Conservation (phyloP, 495 filamentous ascomycete genomes). For the Lophiotrema nucula region DNA sequence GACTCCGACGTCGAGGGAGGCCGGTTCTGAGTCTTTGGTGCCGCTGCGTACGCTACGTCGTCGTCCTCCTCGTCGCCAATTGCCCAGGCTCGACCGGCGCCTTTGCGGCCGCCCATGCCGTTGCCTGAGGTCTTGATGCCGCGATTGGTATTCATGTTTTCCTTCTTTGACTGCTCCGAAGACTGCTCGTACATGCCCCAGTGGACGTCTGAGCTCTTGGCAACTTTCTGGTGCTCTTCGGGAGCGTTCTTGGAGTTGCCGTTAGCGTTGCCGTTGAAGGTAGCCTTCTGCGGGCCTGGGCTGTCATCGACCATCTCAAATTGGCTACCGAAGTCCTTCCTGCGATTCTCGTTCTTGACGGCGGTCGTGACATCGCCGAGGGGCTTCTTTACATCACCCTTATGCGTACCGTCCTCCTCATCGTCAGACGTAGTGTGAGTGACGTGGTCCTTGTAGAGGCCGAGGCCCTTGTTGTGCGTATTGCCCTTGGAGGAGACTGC, state of each 20-base stretch:
- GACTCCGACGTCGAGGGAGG: background rate
- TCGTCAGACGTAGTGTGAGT: conserved; percentile 51
- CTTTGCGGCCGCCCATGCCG: conserved; percentile 73
- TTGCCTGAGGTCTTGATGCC: conserved; percentile 63
- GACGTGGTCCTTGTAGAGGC: conserved; percentile 75
- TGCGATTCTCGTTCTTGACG: conserved; percentile 64
- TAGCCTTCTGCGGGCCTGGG: conserved; percentile 41
- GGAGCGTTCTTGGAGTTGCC: conserved; percentile 22
- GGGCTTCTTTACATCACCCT: conserved; percentile 40
- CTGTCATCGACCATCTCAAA: conserved; percentile 67
- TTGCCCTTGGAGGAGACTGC: conserved; percentile 24
- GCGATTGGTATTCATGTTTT: conserved; percentile 37
- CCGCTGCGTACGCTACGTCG: background rate
- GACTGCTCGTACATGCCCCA: conserved; percentile 58
- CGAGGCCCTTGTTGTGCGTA: conserved; percentile 59
- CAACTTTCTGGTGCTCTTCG: conserved; percentile 25
- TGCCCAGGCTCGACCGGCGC: conserved; percentile 57
- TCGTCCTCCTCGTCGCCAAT: conserved; percentile 48
- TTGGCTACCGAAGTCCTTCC: conserved; percentile 71
- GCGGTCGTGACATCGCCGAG: conserved; percentile 64
- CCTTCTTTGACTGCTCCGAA: conserved; percentile 44
- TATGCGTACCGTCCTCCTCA: conserved; percentile 43
- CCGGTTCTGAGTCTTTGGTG: background rate
- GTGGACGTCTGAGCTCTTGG: conserved; percentile 27
- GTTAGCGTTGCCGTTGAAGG: background rate